Percentiles rank a stretch among this genome's conserved stretches.
Conservation (phyloP, 2,329 filamentous ascomycete genomes). For the Colletotrichum phormii region DNA sequence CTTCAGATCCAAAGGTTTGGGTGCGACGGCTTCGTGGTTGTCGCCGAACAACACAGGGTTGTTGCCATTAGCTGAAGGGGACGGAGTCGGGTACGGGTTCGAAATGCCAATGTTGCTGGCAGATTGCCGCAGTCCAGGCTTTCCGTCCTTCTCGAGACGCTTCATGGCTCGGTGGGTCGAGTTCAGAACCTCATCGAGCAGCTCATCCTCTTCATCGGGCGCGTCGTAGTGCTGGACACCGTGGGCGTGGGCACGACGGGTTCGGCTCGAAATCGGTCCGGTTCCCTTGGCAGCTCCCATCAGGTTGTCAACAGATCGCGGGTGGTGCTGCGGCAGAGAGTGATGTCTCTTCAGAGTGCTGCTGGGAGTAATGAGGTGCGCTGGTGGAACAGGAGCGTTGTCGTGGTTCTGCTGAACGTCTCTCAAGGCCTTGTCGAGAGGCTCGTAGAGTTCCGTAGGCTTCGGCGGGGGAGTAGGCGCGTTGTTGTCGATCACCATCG, state of each 20-base stretch:
- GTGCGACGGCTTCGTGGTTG: conserved; percentile 69
- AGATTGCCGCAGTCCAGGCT: conserved; percentile 68
- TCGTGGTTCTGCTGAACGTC: conserved; percentile 65
- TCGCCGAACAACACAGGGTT: conserved; percentile 79
- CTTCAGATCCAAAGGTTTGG: conserved; percentile 79
- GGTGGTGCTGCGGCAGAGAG: conserved; percentile 69
- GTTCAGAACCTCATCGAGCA: conserved; percentile 88
- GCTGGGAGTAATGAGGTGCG: conserved; percentile 62
- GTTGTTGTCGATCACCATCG: conserved; percentile 78
- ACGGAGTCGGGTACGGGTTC: conserved; percentile 73
- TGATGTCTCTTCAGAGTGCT: conserved; percentile 73
- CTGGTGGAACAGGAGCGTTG: conserved; percentile 62
- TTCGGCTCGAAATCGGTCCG: conserved; percentile 81
- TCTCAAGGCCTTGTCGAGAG: conserved; percentile 68
- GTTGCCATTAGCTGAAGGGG: conserved; percentile 84
- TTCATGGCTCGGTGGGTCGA: conserved; percentile 82
- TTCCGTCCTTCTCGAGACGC: conserved; percentile 70
- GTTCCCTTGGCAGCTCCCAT: conserved; percentile 63
- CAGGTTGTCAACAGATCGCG: conserved; percentile 73
- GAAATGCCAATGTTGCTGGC: conserved; percentile 71
- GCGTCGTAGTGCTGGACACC: conserved; percentile 90
- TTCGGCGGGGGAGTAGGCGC: conserved; percentile 62
- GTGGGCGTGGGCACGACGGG: conserved; percentile 82
- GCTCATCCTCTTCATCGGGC: conserved; percentile 95
- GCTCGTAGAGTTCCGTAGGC: conserved; percentile 66